These are phyloP conservation scores for Rhizopus microsporus DNA, from an alignment of 371 early-diverging fungal genomes.

Conservation along the genomic window DNA sequence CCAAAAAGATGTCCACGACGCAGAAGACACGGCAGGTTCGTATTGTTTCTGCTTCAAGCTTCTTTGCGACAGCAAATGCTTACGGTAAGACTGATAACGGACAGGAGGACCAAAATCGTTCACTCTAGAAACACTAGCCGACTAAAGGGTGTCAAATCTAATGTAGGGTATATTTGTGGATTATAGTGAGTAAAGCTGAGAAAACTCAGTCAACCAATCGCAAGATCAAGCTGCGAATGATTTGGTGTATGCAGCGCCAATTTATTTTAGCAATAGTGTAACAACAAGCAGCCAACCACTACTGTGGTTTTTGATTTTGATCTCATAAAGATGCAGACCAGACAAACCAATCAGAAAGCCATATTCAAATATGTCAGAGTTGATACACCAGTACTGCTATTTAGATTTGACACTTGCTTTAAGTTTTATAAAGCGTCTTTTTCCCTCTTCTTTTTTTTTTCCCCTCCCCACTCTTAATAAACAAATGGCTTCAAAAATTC, in stretches of 20 bases:
- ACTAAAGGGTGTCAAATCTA: no score
- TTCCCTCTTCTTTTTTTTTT: slow-evolving; percentile 14
- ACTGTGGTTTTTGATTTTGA: not conserved
- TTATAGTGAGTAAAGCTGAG: no score
- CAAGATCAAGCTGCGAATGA: no score
- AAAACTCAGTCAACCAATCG: no score
- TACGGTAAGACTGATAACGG: no score
- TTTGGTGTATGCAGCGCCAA: not conserved
- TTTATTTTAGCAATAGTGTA: not conserved
- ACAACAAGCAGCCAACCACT: not conserved
- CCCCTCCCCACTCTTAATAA: slow-evolving; percentile 12
- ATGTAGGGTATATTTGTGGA: no score
- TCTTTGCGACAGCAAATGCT: no score
- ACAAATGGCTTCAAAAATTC: slow-evolving; percentile 42
- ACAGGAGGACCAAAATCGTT: no score
- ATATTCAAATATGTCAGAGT: slow-evolving; percentile 22
- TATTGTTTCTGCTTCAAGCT: no score
- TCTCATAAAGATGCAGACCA: not conserved
- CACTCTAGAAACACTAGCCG: no score
- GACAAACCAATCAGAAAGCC: slow-evolving; percentile 13
- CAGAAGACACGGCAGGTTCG: no score
- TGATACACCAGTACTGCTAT: slow-evolving; percentile 14
- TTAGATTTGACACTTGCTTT: slow-evolving; percentile 12
- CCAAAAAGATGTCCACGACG: no score
- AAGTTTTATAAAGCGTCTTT: slow-evolving; percentile 4